These are phyloP conservation scores for Fusarium chuoi DNA, from an alignment of 2,329 filamentous ascomycete species.

Conservation along the genomic window DNA sequence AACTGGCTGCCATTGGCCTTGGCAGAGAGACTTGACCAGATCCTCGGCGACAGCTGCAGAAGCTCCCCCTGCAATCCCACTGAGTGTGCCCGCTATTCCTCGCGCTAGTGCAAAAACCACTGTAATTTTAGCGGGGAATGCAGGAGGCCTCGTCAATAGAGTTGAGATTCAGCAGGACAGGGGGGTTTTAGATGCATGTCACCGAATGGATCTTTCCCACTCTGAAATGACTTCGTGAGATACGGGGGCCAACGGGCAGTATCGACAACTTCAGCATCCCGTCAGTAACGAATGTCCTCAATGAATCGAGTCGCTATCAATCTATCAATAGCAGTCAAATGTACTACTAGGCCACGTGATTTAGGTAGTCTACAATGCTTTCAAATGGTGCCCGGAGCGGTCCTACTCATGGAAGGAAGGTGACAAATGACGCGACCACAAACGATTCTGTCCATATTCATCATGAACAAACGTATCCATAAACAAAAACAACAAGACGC, in stretches of 20 bases:
- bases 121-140: slow-evolving; percentile 18
- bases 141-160: slow-evolving; percentile 35
- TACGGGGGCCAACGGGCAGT: background rate
- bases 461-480: background rate
- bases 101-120: slow-evolving; percentile 6
- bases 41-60: slow-evolving; percentile 34
- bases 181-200: slow-evolving; percentile 27
- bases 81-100: slow-evolving; percentile 17
- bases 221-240: slow-evolving; percentile 26
- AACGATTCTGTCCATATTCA: background rate
- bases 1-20: slow-evolving; percentile 38
- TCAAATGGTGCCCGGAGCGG: background rate
- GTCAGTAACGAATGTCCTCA: background rate
- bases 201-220: slow-evolving; percentile 4
- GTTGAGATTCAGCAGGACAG: slow-evolving; percentile 35
- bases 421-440: background rate
- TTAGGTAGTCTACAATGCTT: background rate
- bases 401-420: slow-evolving; percentile 1
- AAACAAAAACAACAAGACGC: background rate
- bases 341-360: background rate
- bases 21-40: slow-evolving; percentile 35
- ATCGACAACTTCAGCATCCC: background rate
- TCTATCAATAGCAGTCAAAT: background rate
- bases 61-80: slow-evolving; percentile 23
- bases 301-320: background rate